Percentiles rank a stretch among this genome's conserved stretches.
Evolutionary conservation across 306 rosid genomes (phyloP).

Genomic region (Pachyrhizus erosus): DNA sequence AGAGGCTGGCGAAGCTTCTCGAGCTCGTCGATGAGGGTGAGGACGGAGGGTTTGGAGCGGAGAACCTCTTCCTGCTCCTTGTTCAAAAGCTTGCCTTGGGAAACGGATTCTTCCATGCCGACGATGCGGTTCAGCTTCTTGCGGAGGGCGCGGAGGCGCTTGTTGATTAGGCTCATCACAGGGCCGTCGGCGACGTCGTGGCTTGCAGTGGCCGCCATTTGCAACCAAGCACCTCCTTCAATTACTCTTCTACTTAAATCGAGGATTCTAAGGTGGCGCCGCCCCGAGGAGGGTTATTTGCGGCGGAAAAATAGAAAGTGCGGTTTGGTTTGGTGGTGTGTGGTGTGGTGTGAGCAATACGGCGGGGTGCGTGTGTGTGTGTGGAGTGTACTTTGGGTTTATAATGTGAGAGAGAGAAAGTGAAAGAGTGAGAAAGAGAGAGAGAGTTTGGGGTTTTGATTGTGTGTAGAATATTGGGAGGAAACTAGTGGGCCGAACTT

Average conservation of each 20-base stretch:
- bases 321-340: neutral
- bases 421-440: neutral
- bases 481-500: neutral
- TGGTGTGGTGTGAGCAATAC: neutral
- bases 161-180: conserved; percentile 84
- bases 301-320: neutral
- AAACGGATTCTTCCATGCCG: conserved; percentile 74
- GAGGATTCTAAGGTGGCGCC: conserved; percentile 13
- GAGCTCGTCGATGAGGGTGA: conserved; percentile 75
- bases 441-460: neutral
- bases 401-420: too few species aligned
- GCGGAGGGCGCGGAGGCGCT: conserved; percentile 85
- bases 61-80: conserved; percentile 88
- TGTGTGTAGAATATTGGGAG: neutral
- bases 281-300: neutral
- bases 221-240: conserved; percentile 2
- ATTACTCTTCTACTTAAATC: neutral
- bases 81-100: conserved; percentile 79
- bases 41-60: conserved; percentile 73
- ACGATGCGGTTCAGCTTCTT: conserved; percentile 79
- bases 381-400: neutral
- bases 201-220: conserved; percentile 68
- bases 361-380: neutral
- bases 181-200: conserved; percentile 84
- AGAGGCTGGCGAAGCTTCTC: conserved; percentile 96